phyloP scores from a whole-genome alignment of 129 eudicot species.

The Deinandra increscens region DNA sequence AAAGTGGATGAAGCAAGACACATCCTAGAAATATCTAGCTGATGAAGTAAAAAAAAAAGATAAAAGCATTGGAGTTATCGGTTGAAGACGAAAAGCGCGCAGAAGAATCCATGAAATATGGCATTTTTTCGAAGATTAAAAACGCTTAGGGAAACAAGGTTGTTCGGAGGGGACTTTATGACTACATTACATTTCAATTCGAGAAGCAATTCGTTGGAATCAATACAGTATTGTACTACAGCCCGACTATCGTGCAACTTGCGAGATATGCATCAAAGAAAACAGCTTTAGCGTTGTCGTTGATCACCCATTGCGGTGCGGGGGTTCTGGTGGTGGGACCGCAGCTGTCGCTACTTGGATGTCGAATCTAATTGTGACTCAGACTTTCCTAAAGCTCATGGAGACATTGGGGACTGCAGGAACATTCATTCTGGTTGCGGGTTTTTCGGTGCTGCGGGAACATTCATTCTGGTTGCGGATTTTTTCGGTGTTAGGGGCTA shows the following conservation, averaged over 20 bases:
- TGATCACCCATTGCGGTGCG: not conserved
- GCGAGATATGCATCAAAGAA: not conserved
- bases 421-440: constrained; percentile 18
- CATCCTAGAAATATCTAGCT: constrained; percentile 22
- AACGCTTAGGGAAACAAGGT: not conserved
- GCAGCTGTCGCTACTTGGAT: not conserved
- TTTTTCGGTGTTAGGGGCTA: constrained; percentile 55
- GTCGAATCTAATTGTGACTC: constrained; percentile 11
- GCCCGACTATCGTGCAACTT: constrained; percentile 1
- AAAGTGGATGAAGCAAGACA: constrained; percentile 38
- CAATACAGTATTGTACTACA: not conserved
- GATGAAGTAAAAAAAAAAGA: constrained; percentile 44
- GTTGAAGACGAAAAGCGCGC: not conserved
- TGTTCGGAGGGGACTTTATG: not conserved
- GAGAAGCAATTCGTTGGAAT: not conserved
- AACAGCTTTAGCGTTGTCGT: not conserved
- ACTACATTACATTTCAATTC: not conserved
- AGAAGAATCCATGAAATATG: not conserved
- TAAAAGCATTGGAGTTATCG: constrained; percentile 11
- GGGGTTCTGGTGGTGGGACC: not conserved
- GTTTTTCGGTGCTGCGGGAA: constrained; percentile 29
- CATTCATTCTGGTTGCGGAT: constrained; percentile 53
- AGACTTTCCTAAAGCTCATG: not conserved
- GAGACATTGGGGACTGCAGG: constrained; percentile 18
- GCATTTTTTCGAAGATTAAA: not conserved